phyloP scores from a whole-genome alignment of 2,329 filamentous ascomycete genomes.

The Podosphaera aphanis region DNA sequence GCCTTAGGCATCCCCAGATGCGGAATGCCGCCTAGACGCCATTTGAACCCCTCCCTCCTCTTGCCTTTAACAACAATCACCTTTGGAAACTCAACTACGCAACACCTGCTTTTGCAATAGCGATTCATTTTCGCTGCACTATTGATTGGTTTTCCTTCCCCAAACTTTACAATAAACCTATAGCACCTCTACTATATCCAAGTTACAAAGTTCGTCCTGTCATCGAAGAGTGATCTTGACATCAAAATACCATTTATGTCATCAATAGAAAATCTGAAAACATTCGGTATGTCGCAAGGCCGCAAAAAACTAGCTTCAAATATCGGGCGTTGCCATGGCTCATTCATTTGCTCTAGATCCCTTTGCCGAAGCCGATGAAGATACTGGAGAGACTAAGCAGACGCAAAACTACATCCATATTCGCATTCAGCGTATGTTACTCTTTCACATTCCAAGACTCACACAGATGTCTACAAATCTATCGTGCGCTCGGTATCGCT shows the following conservation, averaged over 20 bases:
- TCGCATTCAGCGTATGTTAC: conserved; percentile 80
- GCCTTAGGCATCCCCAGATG: neutral
- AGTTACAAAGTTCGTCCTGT: conserved; percentile 34
- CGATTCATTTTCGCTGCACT: conserved; percentile 8
- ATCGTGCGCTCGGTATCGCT: neutral
- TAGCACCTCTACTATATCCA: conserved; percentile 36
- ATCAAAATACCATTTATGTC: conserved; percentile 16
- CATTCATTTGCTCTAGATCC: conserved; percentile 42
- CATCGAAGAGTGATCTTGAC: neutral
- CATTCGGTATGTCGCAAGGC: conserved; percentile 44
- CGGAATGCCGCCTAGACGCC: neutral
- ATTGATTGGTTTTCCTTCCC: conserved; percentile 3
- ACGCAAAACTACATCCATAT: conserved; percentile 98
- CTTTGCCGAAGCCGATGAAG: conserved; percentile 99
- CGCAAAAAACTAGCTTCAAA: neutral
- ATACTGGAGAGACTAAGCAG: conserved; percentile 85
- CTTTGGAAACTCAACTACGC: neutral
- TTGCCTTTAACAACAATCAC: neutral
- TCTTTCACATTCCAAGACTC: neutral
- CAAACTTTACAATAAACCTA: conserved; percentile 10
- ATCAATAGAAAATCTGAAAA: conserved; percentile 98
- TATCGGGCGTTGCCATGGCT: conserved; percentile 1
- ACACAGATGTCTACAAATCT: neutral
- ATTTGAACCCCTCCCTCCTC: neutral
- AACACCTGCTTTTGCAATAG: conserved; percentile 4